These are phyloP conservation scores for Patellifolia procumbens DNA, from an alignment of 179 eudicot genomes.

Conservation along the genomic window DNA sequence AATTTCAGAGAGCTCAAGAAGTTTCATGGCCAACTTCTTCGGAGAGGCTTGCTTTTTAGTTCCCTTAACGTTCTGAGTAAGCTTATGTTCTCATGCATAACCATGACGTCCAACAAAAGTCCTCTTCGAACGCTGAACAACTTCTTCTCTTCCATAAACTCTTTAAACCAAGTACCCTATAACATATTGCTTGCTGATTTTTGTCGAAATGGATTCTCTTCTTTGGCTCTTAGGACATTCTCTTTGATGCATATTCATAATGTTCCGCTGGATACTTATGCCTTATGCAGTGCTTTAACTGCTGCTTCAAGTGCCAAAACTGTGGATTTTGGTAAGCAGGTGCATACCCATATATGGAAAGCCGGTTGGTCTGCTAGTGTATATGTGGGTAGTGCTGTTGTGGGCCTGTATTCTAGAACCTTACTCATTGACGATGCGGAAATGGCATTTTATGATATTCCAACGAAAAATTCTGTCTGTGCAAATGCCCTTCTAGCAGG, in stretches of 20 bases:
- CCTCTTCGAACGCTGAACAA: constrained; percentile 29
- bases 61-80: constrained; percentile 43
- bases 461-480: constrained; percentile 62
- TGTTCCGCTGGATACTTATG: constrained; percentile 51
- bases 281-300: constrained; percentile 55
- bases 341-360: constrained; percentile 50
- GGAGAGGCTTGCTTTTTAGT: constrained; percentile 39
- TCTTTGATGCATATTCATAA: constrained; percentile 53
- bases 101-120: constrained; percentile 29
- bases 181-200: constrained; percentile 51
- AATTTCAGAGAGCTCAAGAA: constrained; percentile 43
- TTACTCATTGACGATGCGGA: constrained; percentile 47
- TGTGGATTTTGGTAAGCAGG: constrained; percentile 43
- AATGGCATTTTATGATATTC: constrained; percentile 57
- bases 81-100: constrained; percentile 49
- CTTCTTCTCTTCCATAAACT: constrained; percentile 42
- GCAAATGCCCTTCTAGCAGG: constrained; percentile 63
- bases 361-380: constrained; percentile 69
- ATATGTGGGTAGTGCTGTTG: constrained; percentile 72
- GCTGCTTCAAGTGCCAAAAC: constrained; percentile 43
- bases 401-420: constrained; percentile 55
- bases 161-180: constrained; percentile 50
- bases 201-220: constrained; percentile 41
- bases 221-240: constrained; percentile 44
- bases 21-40: constrained; percentile 51